A percentile compares a stretch with the other conserved stretches of the same genome.
These are phyloP conservation scores for Mycena belliarum DNA, from an alignment of 768 basidiomycete genomes.

Conservation along the genomic window DNA sequence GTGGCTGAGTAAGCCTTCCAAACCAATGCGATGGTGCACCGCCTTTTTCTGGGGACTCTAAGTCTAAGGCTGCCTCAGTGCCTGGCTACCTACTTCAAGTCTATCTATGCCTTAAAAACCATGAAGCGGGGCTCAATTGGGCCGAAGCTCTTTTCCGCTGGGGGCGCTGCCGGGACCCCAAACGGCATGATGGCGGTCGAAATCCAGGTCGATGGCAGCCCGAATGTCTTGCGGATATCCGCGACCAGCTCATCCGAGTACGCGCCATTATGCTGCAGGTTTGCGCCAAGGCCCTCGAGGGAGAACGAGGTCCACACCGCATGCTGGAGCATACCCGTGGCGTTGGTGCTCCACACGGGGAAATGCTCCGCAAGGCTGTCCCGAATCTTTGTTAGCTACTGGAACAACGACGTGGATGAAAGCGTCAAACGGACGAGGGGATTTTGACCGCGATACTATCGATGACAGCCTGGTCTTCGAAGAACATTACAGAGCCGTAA, in stretches of 20 bases:
- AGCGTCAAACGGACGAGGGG: neutral
- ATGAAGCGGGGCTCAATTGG: conserved; percentile 5
- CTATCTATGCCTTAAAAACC: conserved; percentile 10
- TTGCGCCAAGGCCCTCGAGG: conserved; percentile 10
- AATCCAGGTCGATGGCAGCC: conserved; percentile 7
- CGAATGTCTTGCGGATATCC: conserved; percentile 1
- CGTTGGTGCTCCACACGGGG: neutral
- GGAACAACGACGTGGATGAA: neutral
- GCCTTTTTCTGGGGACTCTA: too few species aligned
- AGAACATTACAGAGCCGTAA: conserved; percentile 11
- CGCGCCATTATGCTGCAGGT: conserved; percentile 14
- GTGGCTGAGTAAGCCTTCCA: too few species aligned
- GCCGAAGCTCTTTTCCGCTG: conserved; percentile 6
- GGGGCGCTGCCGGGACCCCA: neutral
- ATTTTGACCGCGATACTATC: conserved; percentile 5
- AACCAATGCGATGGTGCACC: too few species aligned
- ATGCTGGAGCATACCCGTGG: neutral
- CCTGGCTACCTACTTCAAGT: too few species aligned
- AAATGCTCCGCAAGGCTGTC: neutral
- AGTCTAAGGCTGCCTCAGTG: too few species aligned
- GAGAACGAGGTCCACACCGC: conserved; percentile 6
- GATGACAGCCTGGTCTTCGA: conserved; percentile 15
- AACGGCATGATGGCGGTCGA: conserved; percentile 17
- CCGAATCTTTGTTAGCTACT: neutral
- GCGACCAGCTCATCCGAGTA: neutral